Conservation (phyloP, 371 early-diverging fungal species). For the Antonospora locustae region DNA sequence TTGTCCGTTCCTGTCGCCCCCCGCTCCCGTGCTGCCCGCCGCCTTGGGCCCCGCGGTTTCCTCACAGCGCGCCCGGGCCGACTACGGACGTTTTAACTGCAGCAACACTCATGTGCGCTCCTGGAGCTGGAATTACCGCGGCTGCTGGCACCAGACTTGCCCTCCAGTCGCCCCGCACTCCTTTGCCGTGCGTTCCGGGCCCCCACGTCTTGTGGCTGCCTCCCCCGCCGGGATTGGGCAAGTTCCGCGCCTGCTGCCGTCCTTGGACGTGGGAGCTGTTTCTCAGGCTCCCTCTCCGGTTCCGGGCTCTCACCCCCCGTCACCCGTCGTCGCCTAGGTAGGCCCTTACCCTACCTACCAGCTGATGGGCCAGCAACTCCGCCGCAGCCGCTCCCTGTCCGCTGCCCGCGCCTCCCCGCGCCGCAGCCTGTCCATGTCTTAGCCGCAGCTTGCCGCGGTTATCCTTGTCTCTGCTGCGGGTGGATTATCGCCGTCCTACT, state of each 20-base stretch:
- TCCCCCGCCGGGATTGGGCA: constrained; percentile 28
- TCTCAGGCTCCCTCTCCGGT: constrained; percentile 44
- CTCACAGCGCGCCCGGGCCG: too few species aligned
- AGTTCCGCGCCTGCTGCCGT: constrained; percentile 40
- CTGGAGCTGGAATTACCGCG: constrained; percentile 37
- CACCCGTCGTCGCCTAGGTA: constrained; percentile 32
- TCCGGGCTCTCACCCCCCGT: constrained; percentile 28
- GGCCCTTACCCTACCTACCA: constrained; percentile 34
- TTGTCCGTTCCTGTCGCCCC: constrained; percentile 9
- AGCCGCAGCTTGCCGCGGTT: constrained; percentile 25
- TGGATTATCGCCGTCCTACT: constrained; percentile 29
- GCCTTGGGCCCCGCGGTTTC: constrained; percentile 7
- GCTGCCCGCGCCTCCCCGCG: too few species aligned
- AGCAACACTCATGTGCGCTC: constrained; percentile 34
- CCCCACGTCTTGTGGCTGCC: constrained; percentile 27
- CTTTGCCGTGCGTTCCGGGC: background rate
- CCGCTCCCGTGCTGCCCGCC: background rate
- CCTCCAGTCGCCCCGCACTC: constrained; percentile 14
- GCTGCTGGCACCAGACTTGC: constrained; percentile 40
- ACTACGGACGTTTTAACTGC: constrained; percentile 40
- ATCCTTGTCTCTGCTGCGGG: background rate
- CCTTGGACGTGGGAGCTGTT: constrained; percentile 38
- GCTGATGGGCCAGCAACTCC: constrained; percentile 25
- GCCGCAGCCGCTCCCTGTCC: background rate
- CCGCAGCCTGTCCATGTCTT: too few species aligned